Base-by-base conservation (phyloP, 208 protist species). In the Zelonia costaricensis region DNA sequence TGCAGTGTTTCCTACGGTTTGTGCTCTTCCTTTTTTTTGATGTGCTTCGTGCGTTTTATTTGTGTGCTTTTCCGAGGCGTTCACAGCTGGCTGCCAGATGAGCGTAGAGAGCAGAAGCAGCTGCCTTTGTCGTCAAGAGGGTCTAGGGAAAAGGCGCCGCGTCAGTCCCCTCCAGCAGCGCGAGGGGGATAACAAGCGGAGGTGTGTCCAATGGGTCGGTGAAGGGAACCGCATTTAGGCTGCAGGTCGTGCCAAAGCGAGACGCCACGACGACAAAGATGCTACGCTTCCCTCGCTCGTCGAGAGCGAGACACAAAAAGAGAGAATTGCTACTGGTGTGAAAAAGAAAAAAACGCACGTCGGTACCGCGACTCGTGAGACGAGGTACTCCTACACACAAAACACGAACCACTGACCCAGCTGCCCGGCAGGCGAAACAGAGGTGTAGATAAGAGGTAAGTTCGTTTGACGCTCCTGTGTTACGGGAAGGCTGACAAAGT, bases 311-410 rank as follows among this genome's bases (percentile, higher is more conserved):
- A 62, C 12, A 40, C 15, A 40, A 39, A 64, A 51, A 38, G 59
- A 52, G 59, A 54, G 60, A 65, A 42, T 64, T 67, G 45, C 54
- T 65, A 67, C 45, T 48, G 61, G 28, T 64, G 53, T 45, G 36
- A 62, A 48, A 25, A n/a, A 53, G 18, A 49, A 51, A 45, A 31
- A 45, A 57, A n/a, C n/a, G n/a, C n/a, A n/a, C n/a, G 25, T 49
- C 33, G 33, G 25, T 0, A 13, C 25, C 44, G 8, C 4, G 8
- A 31, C 47, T 18, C 31, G 16, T 36, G 15, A 7, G 12, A 52
- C 20, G 47, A 36, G 51, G 51, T 39, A 43, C 49, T 61, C 49
- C 51, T 62, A 74, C 42, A 45, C 23, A 51, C 23, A 36, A 44
- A 56, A 36, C 53, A 9, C 33, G 35, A 12, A 55, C 27, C 51